Percentiles rank a stretch among this genome's conserved stretches.
These are phyloP conservation scores for Amanita thiersii DNA, from an alignment of 768 basidiomycete genomes.

Conservation along the genomic window DNA sequence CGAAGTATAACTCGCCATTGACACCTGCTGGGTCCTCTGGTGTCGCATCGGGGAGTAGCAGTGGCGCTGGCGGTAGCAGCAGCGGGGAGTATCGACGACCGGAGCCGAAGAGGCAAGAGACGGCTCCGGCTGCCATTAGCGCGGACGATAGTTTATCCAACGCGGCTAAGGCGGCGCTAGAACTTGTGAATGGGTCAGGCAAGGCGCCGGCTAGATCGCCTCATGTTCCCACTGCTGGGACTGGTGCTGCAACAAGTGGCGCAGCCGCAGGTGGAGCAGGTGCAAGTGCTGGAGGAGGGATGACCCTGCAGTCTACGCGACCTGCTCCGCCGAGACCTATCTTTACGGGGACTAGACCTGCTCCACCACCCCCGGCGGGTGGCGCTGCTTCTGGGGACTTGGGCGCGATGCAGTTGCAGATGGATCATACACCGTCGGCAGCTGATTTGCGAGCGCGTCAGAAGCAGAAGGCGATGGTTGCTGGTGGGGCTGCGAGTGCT, in stretches of 20 bases:
- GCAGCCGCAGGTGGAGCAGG: slow-evolving; percentile 21
- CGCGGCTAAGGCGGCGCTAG: slow-evolving; percentile 4
- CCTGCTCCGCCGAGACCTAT: slow-evolving; percentile 66
- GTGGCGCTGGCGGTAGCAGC: slow-evolving; percentile 10
- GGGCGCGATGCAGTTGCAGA: slow-evolving; percentile 20
- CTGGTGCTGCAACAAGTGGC: slow-evolving; percentile 15
- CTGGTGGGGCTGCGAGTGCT: slow-evolving; percentile 20
- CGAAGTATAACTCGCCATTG: slow-evolving; percentile 13
- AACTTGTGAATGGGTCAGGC: slow-evolving; percentile 6
- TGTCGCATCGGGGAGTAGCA: slow-evolving; percentile 16
- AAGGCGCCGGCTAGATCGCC: not conserved
- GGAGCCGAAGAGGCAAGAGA: slow-evolving; percentile 11
- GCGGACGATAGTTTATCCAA: slow-evolving; percentile 5
- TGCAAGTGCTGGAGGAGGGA: slow-evolving; percentile 16
- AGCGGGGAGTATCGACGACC: slow-evolving; percentile 3
- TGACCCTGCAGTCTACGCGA: slow-evolving; percentile 34
- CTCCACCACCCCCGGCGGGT: slow-evolving; percentile 27
- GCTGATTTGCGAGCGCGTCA: slow-evolving; percentile 60
- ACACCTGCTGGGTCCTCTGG: slow-evolving; percentile 13
- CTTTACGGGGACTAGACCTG: slow-evolving; percentile 49
- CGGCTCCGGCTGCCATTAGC: not conserved
- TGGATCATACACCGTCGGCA: slow-evolving; percentile 50
- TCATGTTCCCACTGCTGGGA: slow-evolving; percentile 18
- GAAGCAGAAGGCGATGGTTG: slow-evolving; percentile 46
- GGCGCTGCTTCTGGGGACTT: not conserved